A percentile compares a stretch with the other conserved stretches of the same genome.
These are phyloP conservation scores for Sugiyamaella castrensis DNA, from an alignment of 1,139 yeast species.

Conservation along the genomic window DNA sequence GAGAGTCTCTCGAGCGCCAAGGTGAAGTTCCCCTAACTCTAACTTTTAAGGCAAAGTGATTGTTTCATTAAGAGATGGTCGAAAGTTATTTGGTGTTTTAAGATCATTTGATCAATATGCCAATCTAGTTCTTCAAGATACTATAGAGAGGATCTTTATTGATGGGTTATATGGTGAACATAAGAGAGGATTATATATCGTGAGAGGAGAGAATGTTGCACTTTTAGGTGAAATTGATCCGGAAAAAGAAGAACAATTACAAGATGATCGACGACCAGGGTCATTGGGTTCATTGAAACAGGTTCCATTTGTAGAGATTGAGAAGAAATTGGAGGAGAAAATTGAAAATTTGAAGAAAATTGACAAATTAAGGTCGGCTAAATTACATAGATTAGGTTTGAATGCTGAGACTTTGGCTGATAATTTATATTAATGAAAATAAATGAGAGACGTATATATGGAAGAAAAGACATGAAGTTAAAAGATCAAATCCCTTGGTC, in stretches of 20 bases:
- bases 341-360: constrained; percentile 39
- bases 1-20: neutral
- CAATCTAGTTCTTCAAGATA: constrained; percentile 86
- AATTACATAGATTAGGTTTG: constrained; percentile 37
- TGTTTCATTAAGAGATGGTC: constrained; percentile 86
- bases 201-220: constrained; percentile 97
- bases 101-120: constrained; percentile 96
- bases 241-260: constrained; percentile 75
- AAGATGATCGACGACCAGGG: constrained; percentile 37
- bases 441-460: neutral
- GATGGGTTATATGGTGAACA: constrained; percentile 68
- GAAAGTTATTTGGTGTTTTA: constrained; percentile 81
- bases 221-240: constrained; percentile 93
- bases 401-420: constrained; percentile 24
- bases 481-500: too few species aligned
- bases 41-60: constrained; percentile 55
- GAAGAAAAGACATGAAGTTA: too few species aligned
- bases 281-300: constrained; percentile 44
- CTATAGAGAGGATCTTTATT: constrained; percentile 80
- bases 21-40: constrained; percentile 8
- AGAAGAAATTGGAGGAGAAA: constrained; percentile 39
- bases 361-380: constrained; percentile 50
- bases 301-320: constrained; percentile 61
- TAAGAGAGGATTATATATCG: constrained; percentile 75
- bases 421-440: constrained; percentile 25